A percentile compares a stretch with the other conserved stretches of the same genome.
These are phyloP conservation scores for Ascochyta rabiei DNA, from an alignment of 2,329 filamentous ascomycete genomes.

Conservation along the genomic window DNA sequence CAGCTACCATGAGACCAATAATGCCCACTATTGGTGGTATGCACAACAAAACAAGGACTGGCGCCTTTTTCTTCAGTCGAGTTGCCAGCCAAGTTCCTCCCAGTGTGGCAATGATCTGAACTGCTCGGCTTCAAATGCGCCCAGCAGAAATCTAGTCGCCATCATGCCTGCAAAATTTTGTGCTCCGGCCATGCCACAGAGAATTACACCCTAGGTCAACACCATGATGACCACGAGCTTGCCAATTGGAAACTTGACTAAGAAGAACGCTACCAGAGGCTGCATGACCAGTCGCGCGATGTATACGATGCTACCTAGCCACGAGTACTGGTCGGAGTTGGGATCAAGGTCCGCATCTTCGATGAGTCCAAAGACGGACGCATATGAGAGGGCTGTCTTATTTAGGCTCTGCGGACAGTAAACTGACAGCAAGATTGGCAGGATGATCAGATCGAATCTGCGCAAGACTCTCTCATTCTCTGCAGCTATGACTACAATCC, in stretches of 20 bases:
- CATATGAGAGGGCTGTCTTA: conserved; percentile 66
- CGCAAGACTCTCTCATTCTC: conserved; percentile 60
- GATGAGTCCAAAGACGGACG: conserved; percentile 67
- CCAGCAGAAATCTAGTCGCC: conserved; percentile 68
- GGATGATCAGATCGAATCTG: conserved; percentile 58
- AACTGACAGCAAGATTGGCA: conserved; percentile 63
- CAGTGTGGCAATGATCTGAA: conserved; percentile 66
- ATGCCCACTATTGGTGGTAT: conserved; percentile 64
- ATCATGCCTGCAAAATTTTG: conserved; percentile 66
- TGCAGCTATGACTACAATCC: conserved; percentile 57
- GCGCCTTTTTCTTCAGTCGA: conserved; percentile 61
- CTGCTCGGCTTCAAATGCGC: conserved; percentile 69
- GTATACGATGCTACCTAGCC: conserved; percentile 60
- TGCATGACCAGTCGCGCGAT: conserved; percentile 62
- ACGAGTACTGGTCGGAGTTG: conserved; percentile 57
- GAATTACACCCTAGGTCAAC: conserved; percentile 60
- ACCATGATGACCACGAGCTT: conserved; percentile 63
- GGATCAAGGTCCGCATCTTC: conserved; percentile 63
- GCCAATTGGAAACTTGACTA: conserved; percentile 66
- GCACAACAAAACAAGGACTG: conserved; percentile 60
- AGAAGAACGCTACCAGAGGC: conserved; percentile 58
- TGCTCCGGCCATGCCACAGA: conserved; percentile 68
- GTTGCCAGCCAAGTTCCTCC: conserved; percentile 63
- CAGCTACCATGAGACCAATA: conserved; percentile 59
- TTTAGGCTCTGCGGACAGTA: conserved; percentile 70